Evolutionary conservation across 164 flowering plant species (phyloP), one percentile per base, ranked within the genome.

Genomic region (Platanus orientalis): DNA sequence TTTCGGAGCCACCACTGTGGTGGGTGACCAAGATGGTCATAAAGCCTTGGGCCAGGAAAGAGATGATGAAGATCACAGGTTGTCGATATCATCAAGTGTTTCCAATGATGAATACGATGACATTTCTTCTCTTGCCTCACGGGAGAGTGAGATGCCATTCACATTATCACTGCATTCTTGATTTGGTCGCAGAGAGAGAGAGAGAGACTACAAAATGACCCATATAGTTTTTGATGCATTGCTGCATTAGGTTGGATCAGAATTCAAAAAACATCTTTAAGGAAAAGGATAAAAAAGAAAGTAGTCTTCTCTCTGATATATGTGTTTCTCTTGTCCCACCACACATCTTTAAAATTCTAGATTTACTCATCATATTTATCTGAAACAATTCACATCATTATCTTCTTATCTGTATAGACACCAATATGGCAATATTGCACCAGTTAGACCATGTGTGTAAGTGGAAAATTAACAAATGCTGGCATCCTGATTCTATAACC

Each of bases 61-160:
- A 23, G 24, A 51, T 9, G 57, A 29, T 0, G 48, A 10, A 45
- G 20, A 45, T 21, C 55, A 39, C 1, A n/a, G 25, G 27, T 10
- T 14, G 2, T 36, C 24, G 0, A 10, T 49, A 19, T 57, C 68
- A 1, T 42, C 73, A 21, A 59, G 59, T 57, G 16, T 12, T 73
- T 70, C 63, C 1, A 56, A 32, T 20, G 36, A 23, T 21, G 28
- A 28, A 1, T 60, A 50, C 23, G 57, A 51, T 5, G 51, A 58
- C 5, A 25, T 52, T 0, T 64, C 75, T 6, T 26, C 59, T 26
- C 16, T 11, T 13, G 45, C 28, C 42, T 75, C 79, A 0, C 71
- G 51, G n/a, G 80, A 76, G 66, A 69, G 78, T 57, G 76, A 78
- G 53, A 30, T 50, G 34, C 76, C 78, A 19, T 58, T 78, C 40